A percentile compares a stretch with the other conserved stretches of the same genome.
Conservation (phyloP, 768 basidiomycete species). For the Floccularia luteovirens region DNA sequence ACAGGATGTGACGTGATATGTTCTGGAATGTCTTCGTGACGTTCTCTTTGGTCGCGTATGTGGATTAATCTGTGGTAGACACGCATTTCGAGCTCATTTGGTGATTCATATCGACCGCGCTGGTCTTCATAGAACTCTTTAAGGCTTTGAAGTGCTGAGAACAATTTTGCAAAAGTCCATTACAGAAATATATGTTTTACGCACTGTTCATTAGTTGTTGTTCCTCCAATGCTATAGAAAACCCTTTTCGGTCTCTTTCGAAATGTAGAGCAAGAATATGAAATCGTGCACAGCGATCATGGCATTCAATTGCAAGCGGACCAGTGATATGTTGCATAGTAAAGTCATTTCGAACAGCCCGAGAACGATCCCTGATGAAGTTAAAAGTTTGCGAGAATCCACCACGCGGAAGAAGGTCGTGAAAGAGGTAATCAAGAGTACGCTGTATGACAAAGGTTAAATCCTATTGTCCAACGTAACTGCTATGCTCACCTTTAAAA, state of each 20-base stretch:
- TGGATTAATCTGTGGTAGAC: slow-evolving; percentile 92
- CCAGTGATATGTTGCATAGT: slow-evolving; percentile 86
- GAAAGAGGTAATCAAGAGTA: slow-evolving; percentile 92
- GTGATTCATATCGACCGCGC: slow-evolving; percentile 54
- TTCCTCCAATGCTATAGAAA: slow-evolving; percentile 68
- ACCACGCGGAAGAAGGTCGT: slow-evolving; percentile 61
- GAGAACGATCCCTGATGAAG: slow-evolving; percentile 90
- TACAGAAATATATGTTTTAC: slow-evolving; percentile 17
- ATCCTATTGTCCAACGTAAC: slow-evolving; percentile 3
- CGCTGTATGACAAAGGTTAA: slow-evolving; percentile 31
- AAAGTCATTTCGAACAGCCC: slow-evolving; percentile 88
- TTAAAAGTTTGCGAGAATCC: slow-evolving; percentile 66
- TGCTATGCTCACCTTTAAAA: slow-evolving; percentile 57
- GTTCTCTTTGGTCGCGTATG: slow-evolving; percentile 78
- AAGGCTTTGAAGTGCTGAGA: slow-evolving; percentile 78
- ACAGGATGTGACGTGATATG: slow-evolving; percentile 65
- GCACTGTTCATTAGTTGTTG: slow-evolving; percentile 89
- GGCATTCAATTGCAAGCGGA: slow-evolving; percentile 74
- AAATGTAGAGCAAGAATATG: slow-evolving; percentile 81
- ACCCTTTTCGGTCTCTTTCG: slow-evolving; percentile 46
- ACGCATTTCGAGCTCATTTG: slow-evolving; percentile 92
- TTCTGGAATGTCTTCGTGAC: slow-evolving; percentile 63
- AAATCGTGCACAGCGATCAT: slow-evolving; percentile 90
- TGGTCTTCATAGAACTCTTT: slow-evolving; percentile 93
- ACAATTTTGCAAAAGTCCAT: not conserved